phyloP scores from a whole-genome alignment of 2,329 filamentous ascomycete genomes.

The Fusarium incarnatum region DNA sequence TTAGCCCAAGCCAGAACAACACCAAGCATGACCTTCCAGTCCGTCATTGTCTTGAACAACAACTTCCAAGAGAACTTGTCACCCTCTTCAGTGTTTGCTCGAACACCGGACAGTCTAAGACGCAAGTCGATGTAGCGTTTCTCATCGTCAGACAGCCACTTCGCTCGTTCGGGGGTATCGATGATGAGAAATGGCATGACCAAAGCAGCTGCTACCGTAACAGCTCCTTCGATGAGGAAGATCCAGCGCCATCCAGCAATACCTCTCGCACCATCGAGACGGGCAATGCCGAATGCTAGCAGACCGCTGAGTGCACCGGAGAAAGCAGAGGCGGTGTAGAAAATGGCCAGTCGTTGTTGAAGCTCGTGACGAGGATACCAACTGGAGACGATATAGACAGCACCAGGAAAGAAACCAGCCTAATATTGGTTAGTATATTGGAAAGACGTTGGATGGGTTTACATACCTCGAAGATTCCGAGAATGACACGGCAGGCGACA shows the following conservation, averaged over 20 bases:
- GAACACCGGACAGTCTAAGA: conserved; percentile 43
- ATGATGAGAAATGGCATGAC: conserved; percentile 55
- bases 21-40: conserved; percentile 54
- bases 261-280: conserved; percentile 57
- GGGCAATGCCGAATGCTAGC: conserved; percentile 57
- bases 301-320: conserved; percentile 60
- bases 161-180: conserved; percentile 51
- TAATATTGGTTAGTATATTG: neutral
- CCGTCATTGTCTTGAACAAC: conserved; percentile 51
- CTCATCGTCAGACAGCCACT: conserved; percentile 54
- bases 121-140: conserved; percentile 48
- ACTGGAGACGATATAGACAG: conserved; percentile 45
- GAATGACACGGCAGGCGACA: conserved; percentile 57
- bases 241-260: conserved; percentile 64
- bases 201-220: conserved; percentile 52
- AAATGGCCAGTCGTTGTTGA: conserved; percentile 48
- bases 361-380: conserved; percentile 50
- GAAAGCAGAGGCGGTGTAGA: conserved; percentile 52
- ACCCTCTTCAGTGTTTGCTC: conserved; percentile 44
- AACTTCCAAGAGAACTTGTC: conserved; percentile 47
- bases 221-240: conserved; percentile 64
- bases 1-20: conserved; percentile 53
- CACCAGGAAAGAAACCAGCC: conserved; percentile 56
- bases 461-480: conserved; percentile 54
- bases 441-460: accelerated